Conservation (phyloP, 805 yeast species). For the Cyberlindnera xishuangbannaensis region DNA sequence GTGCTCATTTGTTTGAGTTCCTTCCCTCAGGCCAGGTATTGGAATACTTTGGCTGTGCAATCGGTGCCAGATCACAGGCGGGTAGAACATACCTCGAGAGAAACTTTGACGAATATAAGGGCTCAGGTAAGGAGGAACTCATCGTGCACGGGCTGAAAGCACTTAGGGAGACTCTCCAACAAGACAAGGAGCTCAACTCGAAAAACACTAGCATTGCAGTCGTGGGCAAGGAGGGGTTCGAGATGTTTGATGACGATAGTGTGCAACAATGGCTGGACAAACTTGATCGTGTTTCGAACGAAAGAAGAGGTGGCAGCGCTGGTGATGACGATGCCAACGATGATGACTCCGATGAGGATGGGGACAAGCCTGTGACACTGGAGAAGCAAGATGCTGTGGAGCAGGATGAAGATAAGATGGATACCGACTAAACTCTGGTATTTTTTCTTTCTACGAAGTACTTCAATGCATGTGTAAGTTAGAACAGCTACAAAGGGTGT, state of each 20-base stretch:
- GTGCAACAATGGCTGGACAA: conserved; percentile 80
- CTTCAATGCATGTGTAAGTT: conserved; percentile 7
- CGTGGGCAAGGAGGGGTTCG: conserved; percentile 82
- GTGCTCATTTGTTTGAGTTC: conserved; percentile 91
- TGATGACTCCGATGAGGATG: conserved; percentile 19
- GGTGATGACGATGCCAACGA: conserved; percentile 21
- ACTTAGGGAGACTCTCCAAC: conserved; percentile 87
- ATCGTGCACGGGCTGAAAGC: conserved; percentile 85
- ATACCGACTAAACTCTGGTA: conserved; percentile 23
- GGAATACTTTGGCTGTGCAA: conserved; percentile 90
- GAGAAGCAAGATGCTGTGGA: conserved; percentile 13
- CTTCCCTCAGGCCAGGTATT: conserved; percentile 92
- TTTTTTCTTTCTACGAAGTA: no score
- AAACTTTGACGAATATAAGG: conserved; percentile 61
- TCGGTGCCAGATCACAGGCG: conserved; percentile 98
- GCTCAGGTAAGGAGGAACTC: conserved; percentile 61
- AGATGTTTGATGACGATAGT: conserved; percentile 73
- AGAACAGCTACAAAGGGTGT: no score
- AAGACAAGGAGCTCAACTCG: conserved; percentile 83
- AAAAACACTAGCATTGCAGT: conserved; percentile 87
- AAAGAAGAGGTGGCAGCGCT: conserved; percentile 35
- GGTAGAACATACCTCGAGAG: conserved; percentile 95
- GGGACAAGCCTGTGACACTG: no score
- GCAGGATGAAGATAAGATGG: conserved; percentile 33
- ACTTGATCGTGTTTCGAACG: conserved; percentile 60